Evolutionary conservation across 2,329 filamentous ascomycete species (phyloP).

Genomic region (Harringtonia lauricola): DNA sequence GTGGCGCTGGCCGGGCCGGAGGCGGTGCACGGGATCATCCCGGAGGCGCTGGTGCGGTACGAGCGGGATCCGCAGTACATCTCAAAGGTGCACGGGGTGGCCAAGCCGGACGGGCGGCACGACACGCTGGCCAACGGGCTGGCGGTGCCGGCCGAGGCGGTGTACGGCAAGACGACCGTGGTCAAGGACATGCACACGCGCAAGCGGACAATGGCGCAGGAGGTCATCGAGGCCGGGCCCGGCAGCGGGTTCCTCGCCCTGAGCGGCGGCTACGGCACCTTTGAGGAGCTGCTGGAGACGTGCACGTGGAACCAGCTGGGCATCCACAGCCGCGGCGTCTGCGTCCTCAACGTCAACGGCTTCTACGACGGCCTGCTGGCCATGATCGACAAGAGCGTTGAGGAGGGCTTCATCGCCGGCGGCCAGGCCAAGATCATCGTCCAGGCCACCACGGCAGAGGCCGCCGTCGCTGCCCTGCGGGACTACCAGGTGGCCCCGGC

Average conservation of each 20-base stretch:
- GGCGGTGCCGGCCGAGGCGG: conserved; percentile 47
- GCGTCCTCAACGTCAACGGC: conserved; percentile 76
- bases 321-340: conserved; percentile 71
- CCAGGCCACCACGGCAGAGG: conserved; percentile 60
- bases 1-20: conserved; percentile 71
- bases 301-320: conserved; percentile 94
- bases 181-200: conserved; percentile 94
- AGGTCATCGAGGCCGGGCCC: conserved; percentile 69
- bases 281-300: conserved; percentile 90
- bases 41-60: conserved; percentile 67
- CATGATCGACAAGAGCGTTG: conserved; percentile 70
- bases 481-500: conserved; percentile 68
- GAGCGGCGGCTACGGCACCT: conserved; percentile 81
- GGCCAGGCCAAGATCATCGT: conserved; percentile 67
- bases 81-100: conserved; percentile 19
- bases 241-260: conserved; percentile 86
- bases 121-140: conserved; percentile 19
- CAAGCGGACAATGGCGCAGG: conserved; percentile 85
- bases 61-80: conserved; percentile 55
- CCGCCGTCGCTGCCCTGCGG: conserved; percentile 58
- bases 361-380: conserved; percentile 82
- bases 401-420: conserved; percentile 63
- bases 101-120: conserved; percentile 3
- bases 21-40: conserved; percentile 88
- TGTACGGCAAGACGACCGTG: conserved; percentile 77